phyloP scores from a whole-genome alignment of 169 alveolate genomes.

The Cyclospora cayetanensis region DNA sequence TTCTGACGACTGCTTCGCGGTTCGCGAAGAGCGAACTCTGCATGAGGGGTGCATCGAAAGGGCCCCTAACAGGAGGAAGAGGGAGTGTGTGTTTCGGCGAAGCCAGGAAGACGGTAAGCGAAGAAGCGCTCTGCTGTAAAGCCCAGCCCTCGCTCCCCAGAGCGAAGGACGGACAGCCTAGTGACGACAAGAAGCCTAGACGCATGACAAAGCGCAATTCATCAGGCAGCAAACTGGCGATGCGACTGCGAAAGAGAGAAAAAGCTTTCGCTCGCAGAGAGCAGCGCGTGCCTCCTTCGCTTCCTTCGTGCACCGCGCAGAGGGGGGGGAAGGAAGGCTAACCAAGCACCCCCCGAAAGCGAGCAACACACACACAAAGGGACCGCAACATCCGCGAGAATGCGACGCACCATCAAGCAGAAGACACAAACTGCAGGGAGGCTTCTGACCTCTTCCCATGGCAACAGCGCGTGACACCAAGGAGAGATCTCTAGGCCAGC shows the following conservation, averaged over 20 bases:
- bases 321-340: neutral
- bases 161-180: neutral
- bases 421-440: slow-evolving; percentile 31
- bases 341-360: neutral
- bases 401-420: slow-evolving; percentile 38
- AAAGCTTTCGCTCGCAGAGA: too few relatives aligned
- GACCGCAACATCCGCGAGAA: neutral
- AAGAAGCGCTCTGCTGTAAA: neutral
- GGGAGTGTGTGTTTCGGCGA: neutral
- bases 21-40: neutral
- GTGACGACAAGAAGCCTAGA: neutral
- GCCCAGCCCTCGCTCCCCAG: slow-evolving; percentile 13
- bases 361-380: neutral
- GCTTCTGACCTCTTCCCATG: neutral
- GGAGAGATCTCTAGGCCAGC: slow-evolving; percentile 78
- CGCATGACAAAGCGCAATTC: too few relatives aligned
- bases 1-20: neutral
- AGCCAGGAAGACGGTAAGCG: neutral
- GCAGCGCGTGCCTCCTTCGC: too few relatives aligned
- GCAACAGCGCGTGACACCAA: slow-evolving; percentile 56
- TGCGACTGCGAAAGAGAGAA: too few relatives aligned
- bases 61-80: neutral
- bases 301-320: too few relatives aligned
- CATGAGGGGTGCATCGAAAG: neutral
- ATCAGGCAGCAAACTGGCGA: too few relatives aligned